Base-by-base conservation (phyloP, 257 asterid species). In the Galeopsis tetrahit region DNA sequence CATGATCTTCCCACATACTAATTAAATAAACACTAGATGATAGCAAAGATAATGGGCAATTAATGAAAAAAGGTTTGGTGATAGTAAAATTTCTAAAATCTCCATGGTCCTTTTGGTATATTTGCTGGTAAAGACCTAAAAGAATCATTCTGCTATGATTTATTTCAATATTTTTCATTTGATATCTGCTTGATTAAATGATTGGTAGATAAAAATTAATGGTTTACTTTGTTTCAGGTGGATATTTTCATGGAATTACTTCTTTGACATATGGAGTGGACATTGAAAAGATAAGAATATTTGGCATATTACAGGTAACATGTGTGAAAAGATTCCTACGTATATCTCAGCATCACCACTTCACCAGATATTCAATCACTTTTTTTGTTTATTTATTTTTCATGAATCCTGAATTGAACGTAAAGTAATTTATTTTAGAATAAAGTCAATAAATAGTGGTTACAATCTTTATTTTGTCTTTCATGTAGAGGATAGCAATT, bases 211-310 rank as follows among this genome's bases (percentile, higher is more conserved):
- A 15, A 51, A 13, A 48, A 49, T 74, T 61, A 69, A 40, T 17
- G 70, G n/a, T 69, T 75, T 79, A 56, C 56, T 49, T 66, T 62
- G 6, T 78, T 74, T 77, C 90, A 93, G 97, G 98, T 72, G 97
- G 98, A 74, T 93, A 87, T 82, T 83, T 93, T 76, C 98, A 93
- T 52, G 97, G 98, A 48, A 80, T 81, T 63, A 84, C 85, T 78
- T 82, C 95, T 69, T 81, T 93, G 93, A 84, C 95, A 10, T 93
- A 90, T 74, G 98, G 98, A 42, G 96, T 93, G 72, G 93, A 87
- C 82, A 68, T 93, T 55, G 93, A 79, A 77, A 87, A 77, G 72
- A 85, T 90, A 58, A 80, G 98, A 79, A 73, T 79, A 52, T 85
- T 89, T 70, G 98, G 98, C 74, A 88, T 92, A 78, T 80, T 92